phyloP scores from a whole-genome alignment of 176 grass and related monocot species.

The Phoenix dactylifera region DNA sequence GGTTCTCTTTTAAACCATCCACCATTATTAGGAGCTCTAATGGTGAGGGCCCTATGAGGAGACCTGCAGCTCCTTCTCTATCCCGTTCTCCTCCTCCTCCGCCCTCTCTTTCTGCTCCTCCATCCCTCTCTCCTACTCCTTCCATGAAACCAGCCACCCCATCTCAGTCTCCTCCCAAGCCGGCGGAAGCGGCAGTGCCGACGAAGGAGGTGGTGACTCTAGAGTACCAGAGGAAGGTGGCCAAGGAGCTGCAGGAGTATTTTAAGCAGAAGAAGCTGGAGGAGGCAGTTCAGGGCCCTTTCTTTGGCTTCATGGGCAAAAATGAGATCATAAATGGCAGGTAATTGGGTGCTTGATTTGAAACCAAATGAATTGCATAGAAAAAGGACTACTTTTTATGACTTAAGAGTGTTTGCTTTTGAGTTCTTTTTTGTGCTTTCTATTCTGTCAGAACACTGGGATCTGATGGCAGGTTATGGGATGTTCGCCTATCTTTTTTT shows the following conservation, averaged over 20 bases:
- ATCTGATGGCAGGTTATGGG: no score
- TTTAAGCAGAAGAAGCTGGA: conserved; percentile 98
- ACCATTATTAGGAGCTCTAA: conserved; percentile 60
- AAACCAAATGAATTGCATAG: not conserved
- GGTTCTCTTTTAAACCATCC: conserved; percentile 11
- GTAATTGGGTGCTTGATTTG: conserved; percentile 23
- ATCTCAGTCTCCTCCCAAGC: conserved; percentile 25
- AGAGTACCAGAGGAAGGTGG: conserved; percentile 97
- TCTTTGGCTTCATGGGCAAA: conserved; percentile 76
- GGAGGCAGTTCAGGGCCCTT: conserved; percentile 61
- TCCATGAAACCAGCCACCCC: conserved; percentile 11
- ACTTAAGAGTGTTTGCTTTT: not conserved
- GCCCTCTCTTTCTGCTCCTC: conserved; percentile 41
- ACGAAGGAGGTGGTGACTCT: conserved; percentile 48
- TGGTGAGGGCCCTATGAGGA: conserved; percentile 80
- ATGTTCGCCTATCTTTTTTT: no score
- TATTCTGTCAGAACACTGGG: no score
- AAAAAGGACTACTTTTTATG: not conserved
- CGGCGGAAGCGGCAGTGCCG: not conserved
- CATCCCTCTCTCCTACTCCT: conserved; percentile 35
- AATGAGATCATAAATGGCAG: conserved; percentile 97
- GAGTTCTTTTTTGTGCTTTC: no score
- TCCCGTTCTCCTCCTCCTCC: conserved; percentile 47
- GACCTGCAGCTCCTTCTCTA: conserved; percentile 67
- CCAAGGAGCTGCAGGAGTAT: conserved; percentile 95